Evolutionary conservation across 768 basidiomycete genomes (phyloP), one percentile per base, ranked within the genome.

Genomic region (Tylopilus felleus): DNA sequence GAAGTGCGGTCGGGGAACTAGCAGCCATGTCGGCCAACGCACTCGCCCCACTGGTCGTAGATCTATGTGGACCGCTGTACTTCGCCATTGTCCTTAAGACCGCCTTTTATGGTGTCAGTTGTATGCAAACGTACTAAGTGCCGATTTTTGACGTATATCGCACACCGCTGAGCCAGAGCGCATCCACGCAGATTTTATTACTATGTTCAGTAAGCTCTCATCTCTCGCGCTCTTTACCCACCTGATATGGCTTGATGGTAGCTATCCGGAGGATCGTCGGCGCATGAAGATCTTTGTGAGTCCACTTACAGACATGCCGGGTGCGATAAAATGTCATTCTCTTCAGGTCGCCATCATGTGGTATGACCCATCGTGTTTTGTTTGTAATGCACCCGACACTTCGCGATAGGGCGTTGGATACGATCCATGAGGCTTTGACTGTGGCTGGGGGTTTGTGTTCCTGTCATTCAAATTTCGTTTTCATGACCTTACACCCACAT

Each of bases 51-150:
- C 4, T 29, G 12, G 14, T n/a, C 9, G 47, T 10, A 23, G 16
- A 13, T 4, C 0, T 58, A 7, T 58, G 44, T 5, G 41, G 38
- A 4, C 8, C 50, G 1, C 8, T 52, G 27, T 58, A 35, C 47
- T 31, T 52, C 9, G 13, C 29, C 35, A 5, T 16, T 6, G 0
- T 59, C n/a, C 2, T 49, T 5, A 27, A 35, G 12, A 46, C 56
- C 3, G 31, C 21, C 3, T 6, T 59, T 45, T 58, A 59, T 0
- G 56, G 50, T 5, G 8, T 49, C 9, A 31, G 51, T 6, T 59
- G 58, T 13, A 49, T 58, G 56, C 58, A 59, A 59, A 53, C 51
- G 58, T 59, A n/a, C n/a, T n/a, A 17, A 52, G 57, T 21, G n/a
- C 14, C 2, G 6, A n/a, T 13, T 31, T 19, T 5, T 31, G 33